phyloP scores from a whole-genome alignment of 805 yeast genomes.

The Pichia eremophila region DNA sequence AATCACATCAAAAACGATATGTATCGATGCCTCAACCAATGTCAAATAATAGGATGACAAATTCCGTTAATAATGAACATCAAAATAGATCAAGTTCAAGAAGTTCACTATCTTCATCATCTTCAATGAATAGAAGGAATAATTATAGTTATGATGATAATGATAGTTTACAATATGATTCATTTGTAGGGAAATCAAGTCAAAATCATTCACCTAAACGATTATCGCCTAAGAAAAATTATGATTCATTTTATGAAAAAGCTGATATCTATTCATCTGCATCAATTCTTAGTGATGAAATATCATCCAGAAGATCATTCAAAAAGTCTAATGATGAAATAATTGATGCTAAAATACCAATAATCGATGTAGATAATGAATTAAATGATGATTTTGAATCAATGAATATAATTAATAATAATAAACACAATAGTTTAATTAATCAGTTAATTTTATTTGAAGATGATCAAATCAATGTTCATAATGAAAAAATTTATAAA shows the following conservation, averaged over 20 bases:
- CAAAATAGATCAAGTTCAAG: not conserved
- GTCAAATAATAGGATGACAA: not conserved
- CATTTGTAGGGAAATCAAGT: not conserved
- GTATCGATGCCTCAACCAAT: not conserved
- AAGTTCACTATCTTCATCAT: not conserved
- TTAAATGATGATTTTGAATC: not conserved
- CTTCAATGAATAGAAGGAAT: not conserved
- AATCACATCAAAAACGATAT: not conserved
- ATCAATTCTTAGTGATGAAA: conserved; percentile 5
- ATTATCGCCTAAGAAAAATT: not conserved
- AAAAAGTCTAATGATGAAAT: not conserved
- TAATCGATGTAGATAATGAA: conserved; percentile 8
- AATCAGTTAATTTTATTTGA: conserved; percentile 7
- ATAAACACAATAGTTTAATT: conserved; percentile 9
- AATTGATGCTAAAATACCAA: conserved; percentile 13
- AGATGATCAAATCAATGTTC: conserved; percentile 16
- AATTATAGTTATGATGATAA: not conserved
- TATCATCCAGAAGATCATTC: not conserved
- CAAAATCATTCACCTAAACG: not conserved
- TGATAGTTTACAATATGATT: not conserved
- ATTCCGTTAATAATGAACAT: not conserved
- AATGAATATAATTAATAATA: not conserved
- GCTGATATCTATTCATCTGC: conserved; percentile 15
- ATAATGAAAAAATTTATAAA: conserved; percentile 12
- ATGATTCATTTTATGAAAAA: not conserved